Conservation (phyloP, 164 flowering plant species). For the Euptelea pleiosperma region DNA sequence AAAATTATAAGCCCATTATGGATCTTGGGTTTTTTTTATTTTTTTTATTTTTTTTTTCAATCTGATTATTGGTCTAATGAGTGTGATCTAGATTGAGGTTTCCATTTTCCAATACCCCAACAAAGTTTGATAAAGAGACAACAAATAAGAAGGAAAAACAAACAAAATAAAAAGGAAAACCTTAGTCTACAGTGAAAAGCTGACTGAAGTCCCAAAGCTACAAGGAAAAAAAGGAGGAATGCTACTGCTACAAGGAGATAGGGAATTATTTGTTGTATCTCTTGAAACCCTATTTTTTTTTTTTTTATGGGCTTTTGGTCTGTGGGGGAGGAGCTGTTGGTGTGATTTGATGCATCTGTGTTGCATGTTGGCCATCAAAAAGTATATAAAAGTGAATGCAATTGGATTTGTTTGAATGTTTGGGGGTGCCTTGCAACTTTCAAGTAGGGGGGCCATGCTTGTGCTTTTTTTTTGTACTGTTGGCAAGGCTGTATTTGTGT, state of each 20-base stretch:
- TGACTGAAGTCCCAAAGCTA: slow-evolving; percentile 31
- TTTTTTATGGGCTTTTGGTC: slow-evolving; percentile 32
- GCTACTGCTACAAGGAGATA: slow-evolving; percentile 14
- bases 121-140: slow-evolving; percentile 26
- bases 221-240: slow-evolving; percentile 14
- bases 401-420: slow-evolving; percentile 35
- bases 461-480: slow-evolving; percentile 11
- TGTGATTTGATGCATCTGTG: slow-evolving; percentile 40
- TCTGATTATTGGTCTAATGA: slow-evolving; percentile 14
- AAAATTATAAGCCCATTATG: slow-evolving; percentile 4
- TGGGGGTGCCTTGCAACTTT: slow-evolving; percentile 13
- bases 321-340: slow-evolving; percentile 21
- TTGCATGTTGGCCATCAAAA: slow-evolving; percentile 39
- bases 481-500: neutral
- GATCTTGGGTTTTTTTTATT: neutral
- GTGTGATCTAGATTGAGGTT: slow-evolving; percentile 24
- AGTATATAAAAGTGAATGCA: slow-evolving; percentile 26
- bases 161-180: slow-evolving; percentile 8
- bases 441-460: slow-evolving; percentile 4
- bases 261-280: no score
- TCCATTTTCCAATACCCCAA: slow-evolving; percentile 30
- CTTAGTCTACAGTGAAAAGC: slow-evolving; percentile 30
- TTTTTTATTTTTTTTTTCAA: no score
- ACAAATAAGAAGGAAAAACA: slow-evolving; percentile 3
- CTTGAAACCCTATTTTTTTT: slow-evolving; percentile 12